phyloP scores from a whole-genome alignment of 352 stramenopile species.

The Phytopythium cucurbitacearum region DNA sequence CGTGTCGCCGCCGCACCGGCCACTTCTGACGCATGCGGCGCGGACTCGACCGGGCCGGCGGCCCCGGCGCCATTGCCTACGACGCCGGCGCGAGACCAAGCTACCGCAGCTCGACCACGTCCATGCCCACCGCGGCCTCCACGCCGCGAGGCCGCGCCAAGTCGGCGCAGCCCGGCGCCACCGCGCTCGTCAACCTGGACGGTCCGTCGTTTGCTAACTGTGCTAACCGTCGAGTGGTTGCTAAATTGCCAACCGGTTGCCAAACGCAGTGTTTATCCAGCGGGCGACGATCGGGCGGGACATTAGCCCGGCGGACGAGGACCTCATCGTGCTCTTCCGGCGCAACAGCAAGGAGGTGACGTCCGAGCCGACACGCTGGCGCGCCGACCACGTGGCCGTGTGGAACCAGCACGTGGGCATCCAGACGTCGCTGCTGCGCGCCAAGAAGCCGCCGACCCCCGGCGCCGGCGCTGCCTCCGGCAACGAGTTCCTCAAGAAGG shows the following conservation, averaged over 20 bases:
- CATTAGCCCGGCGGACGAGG: slow-evolving; percentile 64
- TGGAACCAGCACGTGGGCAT: slow-evolving; percentile 80
- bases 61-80: not conserved
- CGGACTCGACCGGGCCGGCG: slow-evolving; percentile 4
- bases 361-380: slow-evolving; percentile 64
- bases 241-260: not conserved
- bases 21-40: slow-evolving; percentile 21
- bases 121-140: not conserved
- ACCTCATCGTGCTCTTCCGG: slow-evolving; percentile 79
- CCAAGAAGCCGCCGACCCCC: slow-evolving; percentile 31
- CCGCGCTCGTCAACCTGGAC: slow-evolving; percentile 70
- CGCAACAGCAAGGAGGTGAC: slow-evolving; percentile 80
- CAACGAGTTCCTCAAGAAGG: slow-evolving; percentile 62
- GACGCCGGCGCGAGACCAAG: slow-evolving; percentile 7
- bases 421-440: slow-evolving; percentile 67
- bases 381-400: slow-evolving; percentile 57
- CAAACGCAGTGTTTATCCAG: slow-evolving; percentile 44
- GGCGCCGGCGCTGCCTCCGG: not conserved
- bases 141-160: slow-evolving; percentile 17
- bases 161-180: slow-evolving; percentile 24
- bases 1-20: too few species aligned
- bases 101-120: slow-evolving; percentile 8
- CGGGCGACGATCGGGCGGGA: slow-evolving; percentile 69
- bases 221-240: not conserved
- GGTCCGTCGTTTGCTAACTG: slow-evolving; percentile 11